Base-by-base conservation (phyloP, 2,329 filamentous ascomycete species). In the Phialemoniopsis sp. region DNA sequence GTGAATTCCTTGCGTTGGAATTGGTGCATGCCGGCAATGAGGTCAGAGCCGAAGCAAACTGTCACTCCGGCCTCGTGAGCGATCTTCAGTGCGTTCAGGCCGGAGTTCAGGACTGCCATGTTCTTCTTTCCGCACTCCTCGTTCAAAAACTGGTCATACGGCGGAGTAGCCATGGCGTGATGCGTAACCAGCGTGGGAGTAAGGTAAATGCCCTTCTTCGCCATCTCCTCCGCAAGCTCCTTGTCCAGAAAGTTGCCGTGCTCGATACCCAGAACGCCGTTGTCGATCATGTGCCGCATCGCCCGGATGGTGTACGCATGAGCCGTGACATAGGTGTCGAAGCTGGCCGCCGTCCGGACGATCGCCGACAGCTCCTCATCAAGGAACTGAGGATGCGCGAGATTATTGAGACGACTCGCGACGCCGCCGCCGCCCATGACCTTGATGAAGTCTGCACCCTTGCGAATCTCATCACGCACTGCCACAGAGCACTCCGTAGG, bases 361-460 rank as follows among this genome's bases (percentile, higher is more conserved):
- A 78, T 74, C 3, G 73, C 71, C 18, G 57, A 55, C 38, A 78
- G 70, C 54, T 78, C 74, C 28, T 66, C 65, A 1, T 62, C 54
- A 1, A 70, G 70, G 52, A 77, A 78, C 49, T 78, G 73, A 10
- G 72, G 50, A 45, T 68, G 64, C 5, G 69, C 64, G 18, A 77
- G 57, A 31, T 59, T 59, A 46, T 78, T 73, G 0, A 70, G 73
- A 1, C 69, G 70, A 30, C 62, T 69, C 3, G 67, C 62, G 5
- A 78, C 72, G 8, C 74, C 73, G 1, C 74, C 73, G 4, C 63
- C 64, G 4, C 63, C 59, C 72, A 77, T 76, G 46, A 78, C 73
- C 53, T 78, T 78, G 53, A 78, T 67, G 45, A 77, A 76, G 47
- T 77, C 70, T 2, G 67, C 63, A 2, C 73, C 73, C 13, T 55